Evolutionary conservation across 2,329 filamentous ascomycete species (phyloP), one percentile per base, ranked within the genome.

Genomic region (Ambrosiella cleistominuta): DNA sequence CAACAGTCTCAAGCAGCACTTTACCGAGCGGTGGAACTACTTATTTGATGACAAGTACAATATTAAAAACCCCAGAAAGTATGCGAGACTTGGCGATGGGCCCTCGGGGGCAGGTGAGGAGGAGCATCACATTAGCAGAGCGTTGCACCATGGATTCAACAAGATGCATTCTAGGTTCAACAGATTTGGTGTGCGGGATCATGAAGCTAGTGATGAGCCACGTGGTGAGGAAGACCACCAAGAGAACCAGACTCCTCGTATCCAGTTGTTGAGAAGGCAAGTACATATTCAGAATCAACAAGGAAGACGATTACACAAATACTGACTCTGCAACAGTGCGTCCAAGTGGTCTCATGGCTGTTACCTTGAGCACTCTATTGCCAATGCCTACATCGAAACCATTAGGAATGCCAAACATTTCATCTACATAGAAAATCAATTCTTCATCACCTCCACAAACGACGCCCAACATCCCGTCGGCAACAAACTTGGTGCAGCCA

Each of bases 1-100:
- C 0, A 75, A 83, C 62, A 88, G 86, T 67, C 74, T 95, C 38
- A 75, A 81, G 38, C 77, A 79, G 4, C 88, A 95, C 67, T 95
- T 96, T 65, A 77, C 82, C 1, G 85, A 95, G 66, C 75, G 89
- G 64, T 96, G 90, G 88, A 95, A 95, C 71, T 94, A 87, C 67
- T 90, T 96, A 63, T 95, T 81, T 63, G 76, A 82, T 59, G 81
- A 85, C 56, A 96, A 96, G 68, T 96, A 96, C 67, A 66, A 70
- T 56, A 66, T 68, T 50, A 74, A 74, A 56, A 71, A 76, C 53
- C 70, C 73, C 0, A 74, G 74, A 42, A 78, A 78, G 63, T 81
- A 82, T 59, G 63, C 69, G 54, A 67, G 66, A 3, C 45, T 70
- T 44, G 37, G 17, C 3, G 40, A 17, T 27, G 42, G 60, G 61